Evolutionary conservation across 2,329 filamentous ascomycete species (phyloP).

Genomic region (Alternaria postmessia): DNA sequence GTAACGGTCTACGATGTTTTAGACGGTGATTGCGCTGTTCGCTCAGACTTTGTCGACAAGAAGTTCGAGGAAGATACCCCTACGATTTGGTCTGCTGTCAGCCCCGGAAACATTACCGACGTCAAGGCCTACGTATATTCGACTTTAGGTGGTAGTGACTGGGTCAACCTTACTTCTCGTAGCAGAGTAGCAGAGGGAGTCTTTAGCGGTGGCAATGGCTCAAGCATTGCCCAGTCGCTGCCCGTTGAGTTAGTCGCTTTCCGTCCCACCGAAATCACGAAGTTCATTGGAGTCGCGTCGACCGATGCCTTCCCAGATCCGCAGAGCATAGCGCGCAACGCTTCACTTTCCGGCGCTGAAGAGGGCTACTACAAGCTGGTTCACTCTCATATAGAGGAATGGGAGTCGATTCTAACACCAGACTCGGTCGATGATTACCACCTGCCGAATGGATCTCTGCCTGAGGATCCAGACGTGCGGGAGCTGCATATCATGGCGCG

Average conservation of each 20-base stretch:
- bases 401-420: conserved; percentile 67
- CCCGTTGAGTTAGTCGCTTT: conserved; percentile 62
- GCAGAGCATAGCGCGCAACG: conserved; percentile 62
- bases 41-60: conserved; percentile 67
- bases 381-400: conserved; percentile 66
- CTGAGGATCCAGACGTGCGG: conserved; percentile 63
- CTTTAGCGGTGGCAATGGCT: conserved; percentile 63
- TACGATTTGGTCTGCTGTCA: conserved; percentile 71
- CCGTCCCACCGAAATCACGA: conserved; percentile 65
- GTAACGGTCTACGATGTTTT: conserved; percentile 71
- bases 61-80: conserved; percentile 60
- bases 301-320: conserved; percentile 72
- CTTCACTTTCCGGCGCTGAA: conserved; percentile 59
- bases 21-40: conserved; percentile 72
- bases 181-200: conserved; percentile 57
- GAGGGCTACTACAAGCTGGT: conserved; percentile 66
- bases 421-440: conserved; percentile 71
- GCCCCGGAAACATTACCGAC: conserved; percentile 67
- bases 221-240: conserved; percentile 70
- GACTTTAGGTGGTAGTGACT: conserved; percentile 58
- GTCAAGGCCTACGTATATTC: conserved; percentile 69
- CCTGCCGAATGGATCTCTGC: conserved; percentile 64
- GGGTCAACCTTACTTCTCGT: conserved; percentile 54
- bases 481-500: conserved; percentile 64
- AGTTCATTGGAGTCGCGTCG: conserved; percentile 74